These are phyloP conservation scores for Amauroascus niger DNA, from an alignment of 2,329 filamentous ascomycete species.

Conservation along the genomic window DNA sequence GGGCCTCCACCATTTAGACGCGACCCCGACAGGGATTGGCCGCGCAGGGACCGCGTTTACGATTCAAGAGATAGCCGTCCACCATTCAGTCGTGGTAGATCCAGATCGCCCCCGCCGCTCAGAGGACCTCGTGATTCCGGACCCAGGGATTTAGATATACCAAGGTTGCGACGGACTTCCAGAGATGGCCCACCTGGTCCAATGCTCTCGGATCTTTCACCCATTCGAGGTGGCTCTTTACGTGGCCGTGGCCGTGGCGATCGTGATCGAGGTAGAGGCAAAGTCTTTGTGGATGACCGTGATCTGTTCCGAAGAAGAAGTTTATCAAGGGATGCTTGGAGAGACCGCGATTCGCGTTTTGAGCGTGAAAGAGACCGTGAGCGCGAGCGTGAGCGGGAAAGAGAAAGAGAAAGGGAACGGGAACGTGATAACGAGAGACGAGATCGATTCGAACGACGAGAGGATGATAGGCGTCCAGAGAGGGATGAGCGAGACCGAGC, in stretches of 20 bases:
- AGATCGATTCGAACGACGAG: constrained; percentile 18
- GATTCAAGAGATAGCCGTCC: constrained; percentile 37
- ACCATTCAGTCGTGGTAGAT: constrained; percentile 39
- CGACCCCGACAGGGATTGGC: constrained; percentile 38
- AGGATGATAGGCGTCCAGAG: constrained; percentile 26
- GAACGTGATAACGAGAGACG: constrained; percentile 18
- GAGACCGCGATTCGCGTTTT: constrained; percentile 29
- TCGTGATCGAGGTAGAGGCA: constrained; percentile 36
- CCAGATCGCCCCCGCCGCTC: constrained; percentile 32
- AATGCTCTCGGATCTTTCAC: constrained; percentile 29
- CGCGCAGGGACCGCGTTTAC: constrained; percentile 40
- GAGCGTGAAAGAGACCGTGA: constrained; percentile 25
- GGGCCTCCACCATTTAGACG: constrained; percentile 34
- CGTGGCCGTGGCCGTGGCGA: constrained; percentile 38
- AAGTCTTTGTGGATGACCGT: constrained; percentile 35
- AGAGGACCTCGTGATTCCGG: constrained; percentile 34
- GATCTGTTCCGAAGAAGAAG: constrained; percentile 37
- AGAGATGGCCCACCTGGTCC: constrained; percentile 35
- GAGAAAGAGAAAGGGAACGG: constrained; percentile 25
- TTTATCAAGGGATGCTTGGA: constrained; percentile 37
- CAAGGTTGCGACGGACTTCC: constrained; percentile 37
- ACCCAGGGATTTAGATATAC: constrained; percentile 31
- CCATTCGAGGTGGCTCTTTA: constrained; percentile 30
- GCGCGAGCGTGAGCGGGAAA: constrained; percentile 19
- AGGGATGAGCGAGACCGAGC: constrained; percentile 20